Base-by-base conservation (phyloP, 2,329 filamentous ascomycete species). In the Harringtonia aguacate region DNA sequence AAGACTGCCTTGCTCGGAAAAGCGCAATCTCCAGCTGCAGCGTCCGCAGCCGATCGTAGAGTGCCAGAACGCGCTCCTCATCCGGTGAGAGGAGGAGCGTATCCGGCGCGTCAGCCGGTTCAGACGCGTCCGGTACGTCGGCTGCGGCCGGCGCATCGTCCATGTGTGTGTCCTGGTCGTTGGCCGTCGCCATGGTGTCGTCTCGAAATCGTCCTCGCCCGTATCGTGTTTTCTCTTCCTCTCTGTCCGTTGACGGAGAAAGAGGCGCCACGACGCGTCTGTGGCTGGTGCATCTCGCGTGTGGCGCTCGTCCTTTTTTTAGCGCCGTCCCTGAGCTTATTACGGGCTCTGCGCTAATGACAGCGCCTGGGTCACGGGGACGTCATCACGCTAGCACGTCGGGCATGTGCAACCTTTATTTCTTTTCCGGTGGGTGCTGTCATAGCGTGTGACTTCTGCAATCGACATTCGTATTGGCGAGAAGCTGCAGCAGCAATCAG, bases 11-110 rank as follows among this genome's bases (percentile, higher is more conserved):
- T 5, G 72, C 72, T 36, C 64, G 69, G 13, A 88, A 62, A 33
- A 92, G 68, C 31, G 80, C 80, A 44, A 80, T 75, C 63, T 92
- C 81, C 20, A 90, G 65, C 54, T 80, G 76, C 36, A 89, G 69
- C 58, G 85, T 78, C 55, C 82, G 77, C 22, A 87, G 66, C 51
- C 74, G 73, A 58, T 88, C 80, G 61, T 86, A 84, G 39, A 89
- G 71, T 34, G 77, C 71, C 30, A 92, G 67, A 24, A 83, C 72
- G 50, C 71, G 70, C 53, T 72, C 66, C 61, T 94, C 86, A 47
- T 75, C 70, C 30, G 77, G 70, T 2, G 81, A 84, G 36, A 90
- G 67, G 8, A 72, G 67, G 31, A 79, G 67, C 46, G 62, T 44
- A 8, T 52, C 53, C 15, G 38, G 13, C 20, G 13, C 34, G 15